phyloP scores from a whole-genome alignment of 139 green algal genomes.

The Bryopsis sp. region DNA sequence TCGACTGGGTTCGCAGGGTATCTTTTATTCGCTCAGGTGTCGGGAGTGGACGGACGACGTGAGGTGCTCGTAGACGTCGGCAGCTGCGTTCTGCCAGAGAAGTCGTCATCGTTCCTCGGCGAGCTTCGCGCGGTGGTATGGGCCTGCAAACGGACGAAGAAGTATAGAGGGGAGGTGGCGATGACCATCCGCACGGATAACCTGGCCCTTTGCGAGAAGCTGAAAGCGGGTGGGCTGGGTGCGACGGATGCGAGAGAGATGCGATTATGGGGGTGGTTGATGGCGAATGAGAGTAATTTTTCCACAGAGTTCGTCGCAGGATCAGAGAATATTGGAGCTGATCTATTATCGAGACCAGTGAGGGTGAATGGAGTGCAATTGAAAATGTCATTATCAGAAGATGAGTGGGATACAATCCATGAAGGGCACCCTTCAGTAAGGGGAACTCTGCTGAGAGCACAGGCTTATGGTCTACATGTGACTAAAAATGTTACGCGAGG shows the following conservation, averaged over 20 bases:
- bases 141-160: conserved; percentile 10
- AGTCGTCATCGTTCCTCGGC: conserved; percentile 6
- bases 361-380: no score
- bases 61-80: neutral
- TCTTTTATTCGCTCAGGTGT: conserved; percentile 10
- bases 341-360: conserved; percentile 12
- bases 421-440: no score
- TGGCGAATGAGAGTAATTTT: conserved; percentile 1
- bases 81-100: neutral
- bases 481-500: no score
- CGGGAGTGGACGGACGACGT: neutral
- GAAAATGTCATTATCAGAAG: no score
- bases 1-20: neutral
- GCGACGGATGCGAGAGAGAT: neutral
- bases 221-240: neutral
- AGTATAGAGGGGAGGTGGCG: neutral
- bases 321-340: conserved; percentile 11
- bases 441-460: no score
- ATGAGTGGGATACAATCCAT: no score
- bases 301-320: conserved; percentile 6
- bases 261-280: conserved; percentile 2
- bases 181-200: neutral
- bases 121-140: conserved; percentile 8
- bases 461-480: no score
- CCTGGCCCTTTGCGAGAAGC: neutral